Base-by-base conservation (phyloP, 305 asterid species). In the Caryopteris hybrid region DNA sequence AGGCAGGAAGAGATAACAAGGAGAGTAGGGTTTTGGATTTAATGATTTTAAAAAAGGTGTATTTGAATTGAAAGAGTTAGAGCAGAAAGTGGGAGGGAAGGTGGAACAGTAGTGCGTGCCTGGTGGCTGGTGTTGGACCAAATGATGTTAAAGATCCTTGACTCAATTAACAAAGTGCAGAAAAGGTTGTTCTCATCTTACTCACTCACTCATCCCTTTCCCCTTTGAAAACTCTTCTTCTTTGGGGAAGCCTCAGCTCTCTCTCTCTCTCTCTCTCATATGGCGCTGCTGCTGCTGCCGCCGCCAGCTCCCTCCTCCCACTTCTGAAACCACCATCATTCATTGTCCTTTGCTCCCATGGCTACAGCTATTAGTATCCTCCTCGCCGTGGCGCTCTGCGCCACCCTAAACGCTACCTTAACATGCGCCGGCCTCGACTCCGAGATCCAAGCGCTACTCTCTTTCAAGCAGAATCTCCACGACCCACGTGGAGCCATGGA, bases 401-500 rank as follows among this genome's bases (percentile, higher is more conserved):
- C 64, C 74, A 5, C 72, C 50, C 57, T 75, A 25, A 25, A 2
- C 31, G 31, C 31, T 10, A 54, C 72, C 58, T 68, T 75, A 14
- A 61, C 85, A 43, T 64, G 71, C 69, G 85, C 85, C 11, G 80
- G 62, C 60, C 55, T 60, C 50, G 79, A 54, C 33, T 34, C 74
- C 33, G 95, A 90, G 70, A 73, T 79, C 48, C 74, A 76, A 14
- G 85, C 93, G 3, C 23, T 90, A 8, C 74, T 84, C 25, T 66
- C 86, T 0, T 85, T 89, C 80, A 87, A 77, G 41, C 3, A 6
- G 41, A 79, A 73, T 51, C 85, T 91, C 27, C 69, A 71, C 74
- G 98, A 92, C 61, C 97, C 95, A 16, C 84, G 80, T 8, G 88
- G 88, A n/a, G 90, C 70, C 0, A 66, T 86, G 79, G 87, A 67